phyloP scores from a whole-genome alignment of 2,329 filamentous ascomycete species.

The Epichloe sylvatica region DNA sequence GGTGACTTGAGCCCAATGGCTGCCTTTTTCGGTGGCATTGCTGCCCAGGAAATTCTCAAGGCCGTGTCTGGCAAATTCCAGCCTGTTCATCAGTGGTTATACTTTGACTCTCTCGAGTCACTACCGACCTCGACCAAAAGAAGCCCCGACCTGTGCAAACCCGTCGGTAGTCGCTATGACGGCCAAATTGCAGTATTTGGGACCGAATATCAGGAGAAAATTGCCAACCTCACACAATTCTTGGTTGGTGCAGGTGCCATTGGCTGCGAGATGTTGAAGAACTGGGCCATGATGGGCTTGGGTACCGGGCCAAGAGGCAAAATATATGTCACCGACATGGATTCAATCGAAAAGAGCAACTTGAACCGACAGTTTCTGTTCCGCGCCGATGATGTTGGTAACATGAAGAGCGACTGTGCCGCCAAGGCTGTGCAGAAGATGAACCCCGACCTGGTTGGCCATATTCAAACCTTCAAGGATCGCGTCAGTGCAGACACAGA shows the following conservation, averaged over 20 bases:
- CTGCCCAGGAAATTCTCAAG: constrained; percentile 91
- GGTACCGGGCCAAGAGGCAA: constrained; percentile 77
- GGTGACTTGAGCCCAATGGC: constrained; percentile 88
- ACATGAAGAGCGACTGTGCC: constrained; percentile 92
- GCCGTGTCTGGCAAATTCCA: constrained; percentile 96
- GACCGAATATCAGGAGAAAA: constrained; percentile 83
- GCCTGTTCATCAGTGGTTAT: constrained; percentile 90
- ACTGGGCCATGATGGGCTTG: constrained; percentile 98
- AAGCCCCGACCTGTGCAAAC: constrained; percentile 78
- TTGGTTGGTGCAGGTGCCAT: constrained; percentile 93
- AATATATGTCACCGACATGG: constrained; percentile 92
- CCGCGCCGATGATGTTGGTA: constrained; percentile 81
- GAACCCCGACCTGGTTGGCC: constrained; percentile 83
- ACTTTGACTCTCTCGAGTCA: constrained; percentile 96
- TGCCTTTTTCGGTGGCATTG: constrained; percentile 85
- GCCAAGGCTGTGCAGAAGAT: constrained; percentile 80
- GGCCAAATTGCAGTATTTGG: constrained; percentile 96
- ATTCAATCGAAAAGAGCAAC: constrained; percentile 98
- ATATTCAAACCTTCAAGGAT: constrained; percentile 77
- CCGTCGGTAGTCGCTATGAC: constrained; percentile 75
- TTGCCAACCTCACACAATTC: constrained; percentile 82
- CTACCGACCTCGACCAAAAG: constrained; percentile 62
- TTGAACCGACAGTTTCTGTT: constrained; percentile 96
- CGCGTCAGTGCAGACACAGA: constrained; percentile 87
- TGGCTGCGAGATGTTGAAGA: constrained; percentile 98